Conservation (phyloP, 75 land plant species). For the Cunninghamia lanceolata region DNA sequence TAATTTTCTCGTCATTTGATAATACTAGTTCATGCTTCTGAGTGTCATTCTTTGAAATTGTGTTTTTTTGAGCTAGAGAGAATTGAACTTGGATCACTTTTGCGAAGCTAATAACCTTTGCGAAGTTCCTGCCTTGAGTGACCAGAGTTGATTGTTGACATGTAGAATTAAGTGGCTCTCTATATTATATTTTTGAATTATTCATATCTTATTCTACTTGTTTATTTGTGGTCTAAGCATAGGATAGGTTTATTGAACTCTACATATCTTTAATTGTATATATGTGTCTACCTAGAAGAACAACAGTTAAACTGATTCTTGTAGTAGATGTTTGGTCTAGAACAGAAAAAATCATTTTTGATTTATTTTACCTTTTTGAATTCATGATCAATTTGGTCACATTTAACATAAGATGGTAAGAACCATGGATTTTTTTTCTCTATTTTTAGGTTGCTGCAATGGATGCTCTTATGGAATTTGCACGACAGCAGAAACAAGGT, state of each 20-base stretch:
- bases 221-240: too few species aligned
- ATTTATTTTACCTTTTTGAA: not conserved
- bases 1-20: too few species aligned
- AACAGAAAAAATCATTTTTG: not conserved
- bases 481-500: conserved; percentile 65
- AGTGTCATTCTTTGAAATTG: not conserved
- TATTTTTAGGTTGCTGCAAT: conserved; percentile 59
- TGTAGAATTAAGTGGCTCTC: too few species aligned
- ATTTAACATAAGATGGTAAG: not conserved
- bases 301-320: not conserved
- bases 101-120: not conserved
- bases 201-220: too few species aligned
- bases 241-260: not conserved
- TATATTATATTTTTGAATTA: too few species aligned
- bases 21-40: not conserved
- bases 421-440: not conserved
- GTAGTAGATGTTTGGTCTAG: not conserved
- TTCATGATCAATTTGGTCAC: not conserved
- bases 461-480: conserved; percentile 90
- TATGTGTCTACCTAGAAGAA: not conserved
- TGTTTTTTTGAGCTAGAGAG: not conserved
- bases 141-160: too few species aligned
- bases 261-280: not conserved
- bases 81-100: not conserved
- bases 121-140: not conserved